phyloP scores from a whole-genome alignment of 2,329 filamentous ascomycete genomes.

The Epichloe elymi region DNA sequence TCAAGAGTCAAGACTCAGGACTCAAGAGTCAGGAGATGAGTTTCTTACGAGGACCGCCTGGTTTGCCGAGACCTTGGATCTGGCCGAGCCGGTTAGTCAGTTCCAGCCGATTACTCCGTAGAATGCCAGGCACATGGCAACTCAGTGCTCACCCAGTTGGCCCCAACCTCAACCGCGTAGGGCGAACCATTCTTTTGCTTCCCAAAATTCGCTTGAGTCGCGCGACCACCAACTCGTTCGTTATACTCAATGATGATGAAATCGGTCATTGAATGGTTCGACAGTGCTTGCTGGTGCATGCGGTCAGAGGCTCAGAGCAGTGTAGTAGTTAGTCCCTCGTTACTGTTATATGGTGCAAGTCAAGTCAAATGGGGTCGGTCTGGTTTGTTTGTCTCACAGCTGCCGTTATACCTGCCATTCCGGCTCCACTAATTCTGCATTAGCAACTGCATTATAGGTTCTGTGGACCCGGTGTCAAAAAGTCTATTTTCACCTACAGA shows the following conservation, averaged over 20 bases:
- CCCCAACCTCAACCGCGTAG: constrained; percentile 49
- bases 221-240: constrained; percentile 47
- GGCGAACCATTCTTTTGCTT: constrained; percentile 33
- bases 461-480: not conserved
- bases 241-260: constrained; percentile 55
- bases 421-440: constrained; percentile 30
- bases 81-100: constrained; percentile 11
- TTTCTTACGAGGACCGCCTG: constrained; percentile 13
- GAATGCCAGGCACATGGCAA: not conserved
- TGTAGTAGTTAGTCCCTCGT: not conserved
- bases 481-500: constrained; percentile 10
- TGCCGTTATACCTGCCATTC: constrained; percentile 49
- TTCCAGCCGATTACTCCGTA: too few species aligned
- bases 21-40: not conserved
- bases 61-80: constrained; percentile 12
- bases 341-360: too few species aligned
- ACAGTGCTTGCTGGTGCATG: constrained; percentile 34
- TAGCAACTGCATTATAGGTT: not conserved
- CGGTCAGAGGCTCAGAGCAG: not conserved
- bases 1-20: too few species aligned
- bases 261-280: constrained; percentile 46
- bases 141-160: constrained; percentile 42
- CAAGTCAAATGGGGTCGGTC: not conserved
- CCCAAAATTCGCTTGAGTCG: constrained; percentile 45
- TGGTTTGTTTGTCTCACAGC: constrained; percentile 21